Base-by-base conservation (phyloP, 1,284 basidiomycete genomes). In the Melanopsichium pennsylvanicum region DNA sequence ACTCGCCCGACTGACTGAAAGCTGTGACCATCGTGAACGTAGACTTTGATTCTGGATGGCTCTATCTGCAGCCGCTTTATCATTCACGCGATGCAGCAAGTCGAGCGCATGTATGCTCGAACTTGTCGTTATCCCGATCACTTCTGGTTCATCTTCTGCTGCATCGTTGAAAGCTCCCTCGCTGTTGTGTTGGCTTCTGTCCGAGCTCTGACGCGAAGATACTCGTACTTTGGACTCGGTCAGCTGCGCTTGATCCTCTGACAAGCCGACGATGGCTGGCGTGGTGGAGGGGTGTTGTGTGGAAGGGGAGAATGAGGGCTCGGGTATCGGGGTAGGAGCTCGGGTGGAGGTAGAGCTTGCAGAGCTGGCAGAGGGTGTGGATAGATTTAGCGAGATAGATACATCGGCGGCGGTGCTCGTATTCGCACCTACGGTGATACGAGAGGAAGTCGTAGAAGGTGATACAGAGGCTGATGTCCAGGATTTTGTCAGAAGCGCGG, bases 71-170 rank as follows among this genome's bases (percentile, higher is more conserved):
- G 64, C 64, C 9, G 64, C 64, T 29, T 39, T 45, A 22, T 61
- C 54, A 18, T 61, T 68, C 58, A 68, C 64, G 2, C 52, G 48
- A 25, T 68, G 54, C 5, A 68, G 54, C 21, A 68, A 31, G 19
- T 68, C 58, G 12, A 68, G 64, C 18, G 64, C 64, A 36, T 68
- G 64, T 18, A 60, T 46, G 40, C 52, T 68, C 9, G 52, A 56
- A 37, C 56, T 54, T 2, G 43, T 40, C 2, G 44, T 63, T 4
- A 57, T 47, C 21, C 60, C 60, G n/a, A 63, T 44, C 0, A 54
- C 52, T 39, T 63, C 60, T 1, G 57, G 51, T 31, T 60, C 61
- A 19, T 54, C 61, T 13, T 64, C 27, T 3, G 44, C 23, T 19
- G 54, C 49, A 16, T 52, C 52, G 13, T 58, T 45, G 49, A 64